Percentiles rank a stretch among this genome's conserved stretches.
phyloP scores from a whole-genome alignment of 2,329 filamentous ascomycete genomes.

The Moelleriella libera region DNA sequence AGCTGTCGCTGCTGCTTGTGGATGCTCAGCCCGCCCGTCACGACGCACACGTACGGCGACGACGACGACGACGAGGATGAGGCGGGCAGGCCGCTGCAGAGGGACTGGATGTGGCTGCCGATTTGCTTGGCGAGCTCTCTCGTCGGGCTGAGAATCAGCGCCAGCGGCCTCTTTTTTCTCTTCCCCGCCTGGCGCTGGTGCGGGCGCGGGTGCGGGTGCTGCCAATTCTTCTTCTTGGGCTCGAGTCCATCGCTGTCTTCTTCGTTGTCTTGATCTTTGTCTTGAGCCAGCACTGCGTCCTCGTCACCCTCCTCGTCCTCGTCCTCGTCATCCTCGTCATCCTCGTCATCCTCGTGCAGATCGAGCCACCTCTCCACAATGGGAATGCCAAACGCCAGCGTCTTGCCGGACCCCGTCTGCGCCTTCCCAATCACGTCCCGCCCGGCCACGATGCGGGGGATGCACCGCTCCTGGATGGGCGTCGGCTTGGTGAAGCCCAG shows the following conservation, averaged over 20 bases:
- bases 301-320: background rate
- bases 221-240: too few species aligned
- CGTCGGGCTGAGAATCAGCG: slow-evolving; percentile 79
- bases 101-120: slow-evolving; percentile 61
- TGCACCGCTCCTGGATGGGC: slow-evolving; percentile 62
- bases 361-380: slow-evolving; percentile 75
- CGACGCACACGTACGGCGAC: slow-evolving; percentile 63
- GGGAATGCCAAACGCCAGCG: slow-evolving; percentile 84
- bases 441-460: slow-evolving; percentile 69
- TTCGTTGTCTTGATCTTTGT: slow-evolving; percentile 10
- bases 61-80: slow-evolving; percentile 11
- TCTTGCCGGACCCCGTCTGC: slow-evolving; percentile 92
- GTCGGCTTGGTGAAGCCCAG: slow-evolving; percentile 74
- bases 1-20: slow-evolving; percentile 86
- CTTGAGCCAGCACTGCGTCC: background rate
- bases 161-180: slow-evolving; percentile 40
- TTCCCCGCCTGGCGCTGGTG: slow-evolving; percentile 1
- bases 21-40: slow-evolving; percentile 87
- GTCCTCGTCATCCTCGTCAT: background rate
- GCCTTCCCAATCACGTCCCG: slow-evolving; percentile 94
- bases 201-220: too few species aligned
- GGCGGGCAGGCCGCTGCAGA: slow-evolving; percentile 49
- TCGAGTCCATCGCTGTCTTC: too few species aligned
- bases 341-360: slow-evolving; percentile 12
- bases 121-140: slow-evolving; percentile 90